Base-by-base conservation (phyloP, 768 basidiomycete genomes). In the Tephrocybe sp. region DNA sequence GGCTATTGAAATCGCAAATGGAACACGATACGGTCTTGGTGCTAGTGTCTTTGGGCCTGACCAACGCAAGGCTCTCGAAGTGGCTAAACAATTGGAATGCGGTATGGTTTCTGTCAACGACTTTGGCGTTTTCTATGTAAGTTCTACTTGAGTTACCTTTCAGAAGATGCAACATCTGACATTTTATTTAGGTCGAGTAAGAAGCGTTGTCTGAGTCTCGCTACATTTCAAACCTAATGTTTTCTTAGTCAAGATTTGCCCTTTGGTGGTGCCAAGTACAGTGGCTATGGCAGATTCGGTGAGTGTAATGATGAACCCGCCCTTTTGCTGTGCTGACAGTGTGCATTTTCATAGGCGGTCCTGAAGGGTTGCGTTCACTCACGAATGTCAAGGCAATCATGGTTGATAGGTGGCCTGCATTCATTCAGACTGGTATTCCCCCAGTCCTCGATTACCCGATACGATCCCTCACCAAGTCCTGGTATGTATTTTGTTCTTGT, bases 91-190 rank as follows among this genome's bases (percentile, higher is more conserved):
- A 42, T 72, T 99, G 45, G 84, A 96, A 46, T 95, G 92, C 60
- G 96, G 96, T 40, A 98, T 99, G 97, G 96, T 98, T 3, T 86
- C 94, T 16, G 77, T 97, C 55, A 98, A 98, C 60, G 97, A 98
- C 71, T 97, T 92, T 63, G 93, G 82, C 11, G 86, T 88, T 7
- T 92, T 85, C 70, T 92, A 93, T 63, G 84, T 90, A 62, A 73
- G 84, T 54, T 41, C 30, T 32, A 34, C 12, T 30, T 16, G 55
- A 2, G 11, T 26, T 35, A 32, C 20, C 40, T 0, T 33, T 17
- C 16, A 10, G 35, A 36, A 12, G 20, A 9, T 39, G 31, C 11
- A 36, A 1, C 9, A 9, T 7, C 53, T 57, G 14, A 49, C 49
- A 20, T 34, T 48, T 44, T 51, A n/a, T 22, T 43, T 55, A 88